These are phyloP conservation scores for Elsinoe ampelina DNA, from an alignment of 2,329 filamentous ascomycete genomes.

Conservation along the genomic window DNA sequence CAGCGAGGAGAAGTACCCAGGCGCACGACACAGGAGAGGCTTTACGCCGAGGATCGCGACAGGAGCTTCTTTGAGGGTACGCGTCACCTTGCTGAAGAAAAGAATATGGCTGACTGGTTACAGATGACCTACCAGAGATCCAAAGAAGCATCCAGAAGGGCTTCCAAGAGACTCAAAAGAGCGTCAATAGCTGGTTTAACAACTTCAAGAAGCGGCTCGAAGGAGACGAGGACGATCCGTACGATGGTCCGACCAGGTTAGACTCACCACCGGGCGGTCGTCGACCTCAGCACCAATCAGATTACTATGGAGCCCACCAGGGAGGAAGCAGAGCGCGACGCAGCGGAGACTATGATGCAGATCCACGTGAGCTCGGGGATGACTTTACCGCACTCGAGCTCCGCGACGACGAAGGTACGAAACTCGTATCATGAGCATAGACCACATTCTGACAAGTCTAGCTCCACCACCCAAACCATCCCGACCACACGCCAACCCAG, in stretches of 20 bases:
- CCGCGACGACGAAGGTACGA: slow-evolving; percentile 49
- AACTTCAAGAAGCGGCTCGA: slow-evolving; percentile 89
- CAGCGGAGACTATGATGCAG: slow-evolving; percentile 90
- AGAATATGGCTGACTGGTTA: slow-evolving; percentile 12
- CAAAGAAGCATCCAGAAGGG: slow-evolving; percentile 88
- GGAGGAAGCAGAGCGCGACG: slow-evolving; percentile 33
- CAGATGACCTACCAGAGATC: slow-evolving; percentile 87
- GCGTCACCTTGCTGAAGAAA: slow-evolving; percentile 9
- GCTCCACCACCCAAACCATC: slow-evolving; percentile 43
- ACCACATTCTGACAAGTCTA: slow-evolving; percentile 25
- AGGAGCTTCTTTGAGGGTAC: slow-evolving; percentile 80
- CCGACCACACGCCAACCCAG: slow-evolving; percentile 63
- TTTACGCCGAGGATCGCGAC: slow-evolving; percentile 56
- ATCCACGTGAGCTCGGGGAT: slow-evolving; percentile 80
- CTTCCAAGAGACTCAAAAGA: slow-evolving; percentile 86
- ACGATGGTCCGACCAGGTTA: slow-evolving; percentile 24
- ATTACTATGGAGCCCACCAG: slow-evolving; percentile 28
- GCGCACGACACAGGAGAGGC: slow-evolving; percentile 22
- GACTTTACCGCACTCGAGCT: slow-evolving; percentile 67
- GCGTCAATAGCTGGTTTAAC: slow-evolving; percentile 86
- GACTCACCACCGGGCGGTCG: slow-evolving; percentile 25
- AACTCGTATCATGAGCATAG: too few species aligned
- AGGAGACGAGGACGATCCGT: slow-evolving; percentile 66
- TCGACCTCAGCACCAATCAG: slow-evolving; percentile 29
- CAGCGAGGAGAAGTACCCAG: slow-evolving; percentile 29